These are phyloP conservation scores for Grigorovia jiainica DNA, from an alignment of 805 yeast genomes.

Conservation along the genomic window DNA sequence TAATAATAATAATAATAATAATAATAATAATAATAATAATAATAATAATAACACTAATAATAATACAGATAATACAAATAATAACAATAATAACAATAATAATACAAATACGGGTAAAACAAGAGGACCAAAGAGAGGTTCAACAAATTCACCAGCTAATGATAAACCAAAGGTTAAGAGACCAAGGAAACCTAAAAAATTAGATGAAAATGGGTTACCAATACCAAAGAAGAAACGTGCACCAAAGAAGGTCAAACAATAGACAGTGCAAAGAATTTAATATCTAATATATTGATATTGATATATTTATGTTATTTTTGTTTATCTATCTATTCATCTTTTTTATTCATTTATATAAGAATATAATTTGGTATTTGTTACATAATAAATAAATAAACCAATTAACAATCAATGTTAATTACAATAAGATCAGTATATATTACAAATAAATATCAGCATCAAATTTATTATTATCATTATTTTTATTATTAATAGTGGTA, in stretches of 20 bases:
- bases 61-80: conserved; percentile 4
- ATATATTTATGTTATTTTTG: too few species aligned
- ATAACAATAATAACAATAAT: background rate
- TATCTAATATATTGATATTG: too few species aligned
- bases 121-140: conserved; percentile 1
- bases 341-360: too few species aligned
- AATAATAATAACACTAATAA: conserved; percentile 1
- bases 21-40: background rate
- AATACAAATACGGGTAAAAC: too few species aligned
- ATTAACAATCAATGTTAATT: too few species aligned
- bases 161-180: conserved; percentile 24
- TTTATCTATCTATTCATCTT: too few species aligned
- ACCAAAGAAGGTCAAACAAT: conserved; percentile 18
- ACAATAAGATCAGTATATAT: too few species aligned
- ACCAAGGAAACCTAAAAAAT: conserved; percentile 24
- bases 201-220: conserved; percentile 5
- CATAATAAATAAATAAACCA: too few species aligned
- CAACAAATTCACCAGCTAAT: background rate
- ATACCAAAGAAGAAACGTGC: conserved; percentile 22
- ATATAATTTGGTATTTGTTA: too few species aligned
- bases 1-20: conserved; percentile 4
- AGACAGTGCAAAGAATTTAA: too few species aligned
- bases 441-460: too few species aligned
- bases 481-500: background rate
- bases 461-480: too few species aligned